phyloP scores from a whole-genome alignment of 2,329 filamentous ascomycete genomes.

The Fusarium graminum region DNA sequence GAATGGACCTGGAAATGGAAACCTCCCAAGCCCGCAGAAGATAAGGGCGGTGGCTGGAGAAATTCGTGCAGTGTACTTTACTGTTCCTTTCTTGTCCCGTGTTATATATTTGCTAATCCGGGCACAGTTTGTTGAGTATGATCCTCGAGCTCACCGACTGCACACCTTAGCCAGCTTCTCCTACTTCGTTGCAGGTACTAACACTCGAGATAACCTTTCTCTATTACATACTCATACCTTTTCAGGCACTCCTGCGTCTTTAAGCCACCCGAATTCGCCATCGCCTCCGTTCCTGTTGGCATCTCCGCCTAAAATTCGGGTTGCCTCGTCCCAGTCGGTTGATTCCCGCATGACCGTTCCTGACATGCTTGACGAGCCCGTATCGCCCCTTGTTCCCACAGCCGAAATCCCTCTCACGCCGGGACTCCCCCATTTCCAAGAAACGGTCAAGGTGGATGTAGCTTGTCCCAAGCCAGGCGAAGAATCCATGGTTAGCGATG shows the following conservation, averaged over 20 bases:
- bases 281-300: slow-evolving; percentile 79
- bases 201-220: slow-evolving; percentile 9
- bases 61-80: slow-evolving; percentile 86
- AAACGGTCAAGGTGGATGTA: slow-evolving; percentile 86
- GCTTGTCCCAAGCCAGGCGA: slow-evolving; percentile 86
- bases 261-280: slow-evolving; percentile 73
- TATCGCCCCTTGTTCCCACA: slow-evolving; percentile 62
- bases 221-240: slow-evolving; percentile 32
- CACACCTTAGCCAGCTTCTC: slow-evolving; percentile 92
- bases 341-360: slow-evolving; percentile 83
- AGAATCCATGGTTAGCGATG: slow-evolving; percentile 86
- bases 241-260: slow-evolving; percentile 59
- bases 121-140: slow-evolving; percentile 90
- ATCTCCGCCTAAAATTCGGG: slow-evolving; percentile 80
- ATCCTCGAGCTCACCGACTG: slow-evolving; percentile 89
- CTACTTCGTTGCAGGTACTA: slow-evolving; percentile 88
- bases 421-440: slow-evolving; percentile 51
- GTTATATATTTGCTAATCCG: slow-evolving; percentile 45
- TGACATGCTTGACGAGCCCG: slow-evolving; percentile 71
- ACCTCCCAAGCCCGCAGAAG: slow-evolving; percentile 84
- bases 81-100: slow-evolving; percentile 1
- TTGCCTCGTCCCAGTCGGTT: slow-evolving; percentile 88
- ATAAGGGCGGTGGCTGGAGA: slow-evolving; percentile 91
- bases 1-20: slow-evolving; percentile 99
- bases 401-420: slow-evolving; percentile 54